Conservation (phyloP, 225 moss, liverwort and hornwort species). For the Marchantia paleacea region DNA sequence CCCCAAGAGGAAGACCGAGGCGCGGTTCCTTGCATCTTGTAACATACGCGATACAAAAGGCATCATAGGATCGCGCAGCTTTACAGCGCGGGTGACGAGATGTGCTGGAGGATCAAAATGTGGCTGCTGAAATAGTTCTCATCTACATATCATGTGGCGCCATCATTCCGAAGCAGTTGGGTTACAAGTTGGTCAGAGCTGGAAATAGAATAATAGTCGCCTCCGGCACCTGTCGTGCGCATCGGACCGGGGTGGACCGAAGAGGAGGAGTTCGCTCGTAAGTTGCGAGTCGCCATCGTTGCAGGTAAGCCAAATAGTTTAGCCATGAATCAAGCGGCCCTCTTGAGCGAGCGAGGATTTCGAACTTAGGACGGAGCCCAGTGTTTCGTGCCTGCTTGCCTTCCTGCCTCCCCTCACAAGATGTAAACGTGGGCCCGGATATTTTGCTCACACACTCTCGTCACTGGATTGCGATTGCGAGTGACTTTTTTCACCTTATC, state of each 20-base stretch:
- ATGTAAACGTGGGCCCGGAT: not conserved
- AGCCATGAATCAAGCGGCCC: not conserved
- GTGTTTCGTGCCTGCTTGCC: not conserved
- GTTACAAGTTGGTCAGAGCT: not conserved
- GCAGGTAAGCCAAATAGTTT: not conserved
- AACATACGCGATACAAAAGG: not conserved
- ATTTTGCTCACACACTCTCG: not conserved
- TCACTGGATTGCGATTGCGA: not conserved
- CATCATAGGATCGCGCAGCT: not conserved
- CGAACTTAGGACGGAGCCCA: not conserved
- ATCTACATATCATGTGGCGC: not conserved
- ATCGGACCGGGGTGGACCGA: not conserved
- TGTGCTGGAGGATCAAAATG: not conserved
- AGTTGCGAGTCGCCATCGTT: not conserved
- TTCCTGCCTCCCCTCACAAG: not conserved
- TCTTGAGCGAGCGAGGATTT: not conserved
- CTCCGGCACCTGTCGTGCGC: not conserved
- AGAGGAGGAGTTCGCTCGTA: not conserved
- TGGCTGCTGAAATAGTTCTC: not conserved
- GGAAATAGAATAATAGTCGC: not conserved
- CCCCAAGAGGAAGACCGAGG: too few relatives aligned
- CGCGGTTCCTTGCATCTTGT: too few relatives aligned
- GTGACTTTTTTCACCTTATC: too few relatives aligned
- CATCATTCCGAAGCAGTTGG: not conserved
- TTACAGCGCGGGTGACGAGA: not conserved